phyloP scores from a whole-genome alignment of 2,329 filamentous ascomycete genomes.

The Penicillium sumatraense region DNA sequence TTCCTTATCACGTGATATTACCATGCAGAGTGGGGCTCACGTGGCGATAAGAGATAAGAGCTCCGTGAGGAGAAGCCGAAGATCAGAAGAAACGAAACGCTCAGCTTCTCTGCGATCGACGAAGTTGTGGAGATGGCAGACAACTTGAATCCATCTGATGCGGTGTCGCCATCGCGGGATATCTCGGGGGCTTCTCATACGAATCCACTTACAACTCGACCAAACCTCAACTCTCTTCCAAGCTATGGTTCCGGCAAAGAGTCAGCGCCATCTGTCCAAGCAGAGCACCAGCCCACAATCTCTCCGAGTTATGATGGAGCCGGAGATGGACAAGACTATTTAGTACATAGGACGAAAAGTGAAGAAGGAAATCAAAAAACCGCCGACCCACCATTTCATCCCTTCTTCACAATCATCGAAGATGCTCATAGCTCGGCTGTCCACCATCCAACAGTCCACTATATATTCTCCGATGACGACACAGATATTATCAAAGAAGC shows the following conservation, averaged over 20 bases:
- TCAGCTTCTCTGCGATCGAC: neutral
- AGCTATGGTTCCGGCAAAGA: slow-evolving; percentile 1
- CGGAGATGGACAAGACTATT: neutral
- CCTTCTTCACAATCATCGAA: slow-evolving; percentile 84
- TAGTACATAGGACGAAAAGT: neutral
- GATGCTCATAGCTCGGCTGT: slow-evolving; percentile 74
- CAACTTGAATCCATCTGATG: neutral
- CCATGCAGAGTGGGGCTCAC: too few species aligned
- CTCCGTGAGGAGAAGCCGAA: neutral
- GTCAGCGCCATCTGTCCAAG: neutral
- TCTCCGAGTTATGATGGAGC: neutral
- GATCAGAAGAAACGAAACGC: too few species aligned
- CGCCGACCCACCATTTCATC: slow-evolving; percentile 60
- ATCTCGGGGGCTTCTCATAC: neutral
- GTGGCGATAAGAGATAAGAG: neutral
- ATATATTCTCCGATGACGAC: slow-evolving; percentile 93
- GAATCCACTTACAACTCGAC: neutral
- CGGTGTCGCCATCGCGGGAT: neutral
- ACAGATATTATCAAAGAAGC: slow-evolving; percentile 74
- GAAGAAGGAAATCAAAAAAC: neutral
- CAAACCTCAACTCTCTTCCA: neutral
- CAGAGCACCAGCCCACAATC: neutral
- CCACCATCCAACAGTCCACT: slow-evolving; percentile 84
- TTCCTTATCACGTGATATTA: neutral
- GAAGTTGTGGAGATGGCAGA: neutral